These are phyloP conservation scores for Glycine tomentella DNA, from an alignment of 306 rosid species.

Conservation along the genomic window DNA sequence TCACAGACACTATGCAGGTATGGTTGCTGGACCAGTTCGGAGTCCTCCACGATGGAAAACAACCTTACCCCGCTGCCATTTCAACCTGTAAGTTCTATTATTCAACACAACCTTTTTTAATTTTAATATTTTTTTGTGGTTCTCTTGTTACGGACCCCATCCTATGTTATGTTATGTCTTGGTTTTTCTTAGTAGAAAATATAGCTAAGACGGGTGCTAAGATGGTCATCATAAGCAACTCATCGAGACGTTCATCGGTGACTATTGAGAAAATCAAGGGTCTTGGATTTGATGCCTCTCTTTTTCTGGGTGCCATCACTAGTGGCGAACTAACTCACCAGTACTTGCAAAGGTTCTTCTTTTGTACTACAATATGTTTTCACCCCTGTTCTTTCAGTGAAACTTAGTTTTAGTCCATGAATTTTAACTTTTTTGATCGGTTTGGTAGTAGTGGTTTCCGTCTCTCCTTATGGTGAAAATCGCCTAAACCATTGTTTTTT, in stretches of 20 bases:
- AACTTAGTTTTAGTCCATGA: too few relatives aligned
- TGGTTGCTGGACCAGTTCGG: slow-evolving; percentile 98
- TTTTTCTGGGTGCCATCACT: slow-evolving; percentile 84
- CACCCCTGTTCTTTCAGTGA: too few relatives aligned
- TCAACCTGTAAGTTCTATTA: slow-evolving; percentile 62
- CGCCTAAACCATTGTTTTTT: too few relatives aligned
- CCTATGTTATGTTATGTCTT: neutral
- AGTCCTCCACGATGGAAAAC: slow-evolving; percentile 94
- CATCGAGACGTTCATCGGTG: slow-evolving; percentile 86
- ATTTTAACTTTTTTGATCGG: too few relatives aligned
- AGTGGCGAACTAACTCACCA: slow-evolving; percentile 94
- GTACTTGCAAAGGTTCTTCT: slow-evolving; percentile 69
- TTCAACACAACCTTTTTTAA: neutral
- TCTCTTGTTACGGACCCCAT: neutral
- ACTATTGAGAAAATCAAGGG: slow-evolving; percentile 79
- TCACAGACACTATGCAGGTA: slow-evolving; percentile 57
- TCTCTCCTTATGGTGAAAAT: too few relatives aligned
- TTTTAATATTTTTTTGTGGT: too few relatives aligned
- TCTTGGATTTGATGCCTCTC: slow-evolving; percentile 91
- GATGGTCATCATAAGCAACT: slow-evolving; percentile 93
- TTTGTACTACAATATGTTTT: too few relatives aligned
- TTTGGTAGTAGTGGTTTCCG: too few relatives aligned
- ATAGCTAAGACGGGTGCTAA: slow-evolving; percentile 80
- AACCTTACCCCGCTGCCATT: slow-evolving; percentile 87
- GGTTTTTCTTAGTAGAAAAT: slow-evolving; percentile 65